Evolutionary conservation across 163 green algal genomes (phyloP).

Genomic region (Scenedesmus sp.): DNA sequence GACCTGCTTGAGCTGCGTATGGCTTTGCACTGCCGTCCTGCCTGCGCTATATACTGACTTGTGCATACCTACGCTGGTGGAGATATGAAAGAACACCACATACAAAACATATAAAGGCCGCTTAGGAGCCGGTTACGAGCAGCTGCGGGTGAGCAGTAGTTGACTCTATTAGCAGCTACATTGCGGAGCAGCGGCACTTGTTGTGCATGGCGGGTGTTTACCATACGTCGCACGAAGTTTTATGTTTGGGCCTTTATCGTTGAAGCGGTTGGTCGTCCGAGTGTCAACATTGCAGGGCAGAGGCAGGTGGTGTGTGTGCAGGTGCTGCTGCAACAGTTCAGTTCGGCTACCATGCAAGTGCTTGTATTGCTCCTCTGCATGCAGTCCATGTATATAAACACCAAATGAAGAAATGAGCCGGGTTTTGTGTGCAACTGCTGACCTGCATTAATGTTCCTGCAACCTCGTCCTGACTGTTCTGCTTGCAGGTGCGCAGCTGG

Average conservation of each 20-base stretch:
- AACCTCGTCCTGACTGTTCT: background rate
- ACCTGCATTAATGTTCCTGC: too few species aligned
- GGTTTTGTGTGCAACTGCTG: background rate
- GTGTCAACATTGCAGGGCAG: background rate
- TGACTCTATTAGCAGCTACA: background rate
- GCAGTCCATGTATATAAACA: too few species aligned
- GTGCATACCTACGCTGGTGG: background rate
- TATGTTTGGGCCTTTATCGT: background rate
- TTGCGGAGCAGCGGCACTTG: background rate
- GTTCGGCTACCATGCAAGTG: background rate
- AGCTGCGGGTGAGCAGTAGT: conserved; percentile 8
- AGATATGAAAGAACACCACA: background rate
- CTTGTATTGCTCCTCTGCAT: background rate
- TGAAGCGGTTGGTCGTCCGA: background rate
- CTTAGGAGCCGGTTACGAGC: background rate
- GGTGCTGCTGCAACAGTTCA: background rate
- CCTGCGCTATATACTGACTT: background rate
- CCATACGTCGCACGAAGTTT: background rate
- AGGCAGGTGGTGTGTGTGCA: background rate
- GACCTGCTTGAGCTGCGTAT: background rate
- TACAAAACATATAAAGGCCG: background rate
- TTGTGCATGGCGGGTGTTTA: background rate
- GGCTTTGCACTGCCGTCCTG: background rate
- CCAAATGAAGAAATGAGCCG: too few species aligned
- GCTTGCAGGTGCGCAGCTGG: background rate